Evolutionary conservation across 768 basidiomycete species (phyloP).

Genomic region (Mycena capillaripes): DNA sequence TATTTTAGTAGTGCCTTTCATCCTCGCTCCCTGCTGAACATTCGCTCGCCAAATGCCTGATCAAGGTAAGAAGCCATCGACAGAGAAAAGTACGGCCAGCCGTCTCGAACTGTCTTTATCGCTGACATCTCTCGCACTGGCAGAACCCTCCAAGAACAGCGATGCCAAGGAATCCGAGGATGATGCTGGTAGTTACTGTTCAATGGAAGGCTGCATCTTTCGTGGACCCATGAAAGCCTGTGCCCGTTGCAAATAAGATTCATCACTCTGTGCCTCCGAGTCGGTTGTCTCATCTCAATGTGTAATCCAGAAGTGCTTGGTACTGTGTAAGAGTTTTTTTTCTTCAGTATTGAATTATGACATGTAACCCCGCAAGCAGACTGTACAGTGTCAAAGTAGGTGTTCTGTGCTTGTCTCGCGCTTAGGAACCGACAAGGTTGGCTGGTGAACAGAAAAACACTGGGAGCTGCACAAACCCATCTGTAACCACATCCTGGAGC

Average conservation of each 20-base stretch:
- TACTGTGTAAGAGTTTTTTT: conserved; percentile 19
- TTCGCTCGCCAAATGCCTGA: conserved; percentile 17
- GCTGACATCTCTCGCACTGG: conserved; percentile 15
- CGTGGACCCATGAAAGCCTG: conserved; percentile 18
- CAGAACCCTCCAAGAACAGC: conserved; percentile 21
- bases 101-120: conserved; percentile 16
- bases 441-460: conserved; percentile 18
- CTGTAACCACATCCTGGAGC: conserved; percentile 8
- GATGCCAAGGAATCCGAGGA: conserved; percentile 23
- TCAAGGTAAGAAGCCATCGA: conserved; percentile 18
- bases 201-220: conserved; percentile 14
- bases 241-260: conserved; percentile 21
- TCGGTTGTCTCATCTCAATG: conserved; percentile 10
- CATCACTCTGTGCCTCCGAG: conserved; percentile 1
- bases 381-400: conserved; percentile 20
- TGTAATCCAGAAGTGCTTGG: conserved; percentile 20
- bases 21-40: conserved; percentile 20
- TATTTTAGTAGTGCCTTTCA: conserved; percentile 15
- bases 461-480: conserved; percentile 17
- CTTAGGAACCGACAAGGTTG: conserved; percentile 17
- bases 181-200: conserved; percentile 6
- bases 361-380: conserved; percentile 16
- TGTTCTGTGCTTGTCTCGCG: conserved; percentile 17
- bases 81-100: conserved; percentile 14
- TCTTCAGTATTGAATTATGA: conserved; percentile 22